Evolutionary conservation across 2,329 filamentous ascomycete genomes (phyloP), one percentile per base, ranked within the genome.

Genomic region (Alternaria tenuissima): DNA sequence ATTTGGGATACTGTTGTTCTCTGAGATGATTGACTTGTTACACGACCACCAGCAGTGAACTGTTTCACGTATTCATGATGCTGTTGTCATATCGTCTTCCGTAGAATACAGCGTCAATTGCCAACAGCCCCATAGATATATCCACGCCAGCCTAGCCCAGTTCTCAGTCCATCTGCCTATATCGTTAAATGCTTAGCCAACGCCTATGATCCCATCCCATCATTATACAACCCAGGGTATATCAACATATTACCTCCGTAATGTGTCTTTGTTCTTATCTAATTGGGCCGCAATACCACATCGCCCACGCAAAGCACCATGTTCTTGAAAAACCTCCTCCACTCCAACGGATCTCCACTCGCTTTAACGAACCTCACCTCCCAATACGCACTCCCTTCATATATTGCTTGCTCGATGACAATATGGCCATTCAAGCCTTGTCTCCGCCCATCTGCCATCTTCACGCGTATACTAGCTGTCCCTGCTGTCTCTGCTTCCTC

Each of bases 281-380:
- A 76, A 56, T 62, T 64, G 34, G 77, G 76, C 63, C 76, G 76
- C 63, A 81, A 91, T 44, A 98, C 89, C 8, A 88, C 93, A 75
- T 97, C 93, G 74, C 92, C 92, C 80, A 94, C 96, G 61, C 94
- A 83, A 64, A 96, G 84, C 30, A 92, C 92, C n/a, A 97, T 87
- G 78, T 93, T 94, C 81, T 99, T 99, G 84, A 99, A 99, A 76
- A 99, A 93, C 34, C 95, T 85, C 62, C 95, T 87, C 95, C 96
- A 99, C 81, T 98, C 94, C 51, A 99, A 81, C 5, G 95, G 95
- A 81, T 99, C 95, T 6, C 95, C 95, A 81, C 97, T 97, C 55
- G 92, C 86, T 81, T 99, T 99, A 67, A 96, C 87, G 76, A 99
- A 98, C 52, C 93, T 86, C 28, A 97, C 91, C 77, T 97, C 94